Evolutionary conservation across 352 stramenopile genomes (phyloP).

Genomic region (Blastocystis sp.): DNA sequence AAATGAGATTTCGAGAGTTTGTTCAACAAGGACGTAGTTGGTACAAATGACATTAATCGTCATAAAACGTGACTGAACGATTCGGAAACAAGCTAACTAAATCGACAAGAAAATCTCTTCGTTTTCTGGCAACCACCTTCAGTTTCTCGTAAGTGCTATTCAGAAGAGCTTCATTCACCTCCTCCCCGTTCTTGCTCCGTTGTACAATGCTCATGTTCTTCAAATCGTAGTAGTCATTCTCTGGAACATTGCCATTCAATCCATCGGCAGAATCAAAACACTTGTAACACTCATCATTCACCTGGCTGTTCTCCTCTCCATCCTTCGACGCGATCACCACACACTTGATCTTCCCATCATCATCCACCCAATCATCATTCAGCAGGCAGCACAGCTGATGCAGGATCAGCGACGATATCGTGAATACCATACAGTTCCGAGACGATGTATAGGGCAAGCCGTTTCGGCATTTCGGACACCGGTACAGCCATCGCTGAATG

Average conservation of each 20-base stretch:
- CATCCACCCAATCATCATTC: slow-evolving; percentile 41
- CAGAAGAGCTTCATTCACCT: slow-evolving; percentile 2
- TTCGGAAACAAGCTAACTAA: slow-evolving; percentile 35
- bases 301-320: neutral
- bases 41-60: slow-evolving; percentile 30
- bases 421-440: slow-evolving; percentile 17
- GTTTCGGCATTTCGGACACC: slow-evolving; percentile 23
- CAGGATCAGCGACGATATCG: slow-evolving; percentile 40
- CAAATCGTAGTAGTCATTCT: slow-evolving; percentile 58
- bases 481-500: slow-evolving; percentile 51
- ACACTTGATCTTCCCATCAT: slow-evolving; percentile 35
- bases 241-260: neutral
- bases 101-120: slow-evolving; percentile 61
- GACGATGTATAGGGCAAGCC: slow-evolving; percentile 29
- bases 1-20: neutral
- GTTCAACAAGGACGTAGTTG: neutral
- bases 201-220: slow-evolving; percentile 29
- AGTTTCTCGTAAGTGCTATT: slow-evolving; percentile 66
- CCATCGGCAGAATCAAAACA: neutral
- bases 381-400: slow-evolving; percentile 39
- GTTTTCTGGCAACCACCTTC: slow-evolving; percentile 52
- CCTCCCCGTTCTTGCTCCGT: neutral
- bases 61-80: slow-evolving; percentile 37
- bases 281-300: slow-evolving; percentile 61
- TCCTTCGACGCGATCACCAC: slow-evolving; percentile 28